Percentiles rank a stretch among this genome's conserved stretches.
Evolutionary conservation across 495 filamentous ascomycete genomes (phyloP).

Genomic region (Xylaria castorea): DNA sequence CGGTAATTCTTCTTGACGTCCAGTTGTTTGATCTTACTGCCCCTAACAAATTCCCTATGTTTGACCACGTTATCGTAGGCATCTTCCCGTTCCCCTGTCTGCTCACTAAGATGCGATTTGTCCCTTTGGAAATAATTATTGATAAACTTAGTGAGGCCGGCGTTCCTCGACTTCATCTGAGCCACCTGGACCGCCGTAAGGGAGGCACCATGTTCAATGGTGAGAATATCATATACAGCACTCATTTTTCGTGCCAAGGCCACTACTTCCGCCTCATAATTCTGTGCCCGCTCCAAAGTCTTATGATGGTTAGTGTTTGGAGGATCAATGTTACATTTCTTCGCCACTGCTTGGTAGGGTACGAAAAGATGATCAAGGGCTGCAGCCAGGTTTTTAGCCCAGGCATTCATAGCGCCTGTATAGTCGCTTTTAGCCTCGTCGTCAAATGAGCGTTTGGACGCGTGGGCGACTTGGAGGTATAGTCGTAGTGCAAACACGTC

Average conservation of each 20-base stretch:
- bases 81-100: neutral
- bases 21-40: neutral
- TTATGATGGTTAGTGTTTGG: constrained; percentile 30
- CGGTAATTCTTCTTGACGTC: too few species aligned
- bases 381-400: constrained; percentile 42
- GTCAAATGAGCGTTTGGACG: constrained; percentile 37
- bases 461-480: constrained; percentile 50
- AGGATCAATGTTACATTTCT: constrained; percentile 33
- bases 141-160: constrained; percentile 36
- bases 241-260: constrained; percentile 51
- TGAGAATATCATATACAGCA: constrained; percentile 43
- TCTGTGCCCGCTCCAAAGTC: constrained; percentile 16
- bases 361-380: constrained; percentile 51
- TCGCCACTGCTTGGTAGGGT: constrained; percentile 41
- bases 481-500: constrained; percentile 51
- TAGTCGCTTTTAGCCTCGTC: constrained; percentile 22
- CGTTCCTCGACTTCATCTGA: constrained; percentile 36
- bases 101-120: neutral
- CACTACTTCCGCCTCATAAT: constrained; percentile 42
- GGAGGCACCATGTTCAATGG: neutral
- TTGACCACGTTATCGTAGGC: neutral
- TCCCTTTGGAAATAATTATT: constrained; percentile 22
- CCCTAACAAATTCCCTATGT: neutral
- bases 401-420: constrained; percentile 31
- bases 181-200: neutral